Evolutionary conservation across 2,329 filamentous ascomycete species (phyloP), one percentile per base, ranked within the genome.

Genomic region (Ophiostoma sp.): DNA sequence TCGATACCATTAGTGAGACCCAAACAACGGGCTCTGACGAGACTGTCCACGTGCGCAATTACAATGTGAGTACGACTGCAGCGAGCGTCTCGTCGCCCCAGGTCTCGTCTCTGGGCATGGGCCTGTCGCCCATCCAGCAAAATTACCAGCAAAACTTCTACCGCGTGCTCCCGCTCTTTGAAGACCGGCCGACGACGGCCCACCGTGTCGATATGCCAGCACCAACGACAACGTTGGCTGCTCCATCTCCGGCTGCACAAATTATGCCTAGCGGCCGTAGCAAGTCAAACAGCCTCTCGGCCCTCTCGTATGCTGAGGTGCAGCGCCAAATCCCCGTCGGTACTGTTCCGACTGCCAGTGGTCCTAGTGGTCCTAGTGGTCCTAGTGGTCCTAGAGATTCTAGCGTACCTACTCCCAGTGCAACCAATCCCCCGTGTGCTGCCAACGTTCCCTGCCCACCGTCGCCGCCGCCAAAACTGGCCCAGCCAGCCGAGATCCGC

Each of bases 171-270:
- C 47, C 47, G 14, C 40, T 42, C 14, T 70, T 79, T 14, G 81
- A 82, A 11, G 78, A 82, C 47, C 78, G 84, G 63, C 83, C 83
- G 1, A 74, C 77, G 45, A 83, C 83, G 5, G 79, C 83, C 0
- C 82, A 83, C 67, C 79, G 80, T 12, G 74, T 80, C 7, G 75
- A 78, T 63, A 75, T 75, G 38, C 38, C 58, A 5, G 40, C 40
- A 42, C 12, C 40, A 44, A 3, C 36, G 38, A 7, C 58, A 5
- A n/a, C n/a, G 36, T 7, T 63, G 60, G 40, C 40, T 60, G 55
- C 55, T 7, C 36, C 14, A 36, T 4, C 11, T 75, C 77, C 6
- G 72, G 77, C 14, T 75, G 77, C 18, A 76, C 64, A 3, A 9
- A 11, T 14, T 5, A 49, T 49, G 4, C 27, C 60, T 8, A 41